Percentiles rank a stretch among this genome's conserved stretches.
Evolutionary conservation across 2,329 filamentous ascomycete species (phyloP).

Genomic region (Rhexocercosporidium sp.): DNA sequence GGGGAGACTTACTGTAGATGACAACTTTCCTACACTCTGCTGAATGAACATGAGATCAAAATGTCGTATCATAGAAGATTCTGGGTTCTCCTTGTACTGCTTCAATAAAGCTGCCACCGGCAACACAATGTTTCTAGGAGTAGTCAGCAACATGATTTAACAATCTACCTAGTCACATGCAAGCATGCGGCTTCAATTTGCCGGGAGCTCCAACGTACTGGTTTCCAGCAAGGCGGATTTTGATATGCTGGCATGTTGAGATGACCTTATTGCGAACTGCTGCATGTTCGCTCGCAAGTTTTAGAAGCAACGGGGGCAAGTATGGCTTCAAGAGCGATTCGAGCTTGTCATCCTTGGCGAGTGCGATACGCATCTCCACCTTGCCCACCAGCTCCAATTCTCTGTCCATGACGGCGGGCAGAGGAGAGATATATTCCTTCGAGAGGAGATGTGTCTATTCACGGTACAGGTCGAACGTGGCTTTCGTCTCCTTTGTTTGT

Average conservation of each 20-base stretch:
- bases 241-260: constrained; percentile 73
- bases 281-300: constrained; percentile 80
- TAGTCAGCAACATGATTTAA: constrained; percentile 13
- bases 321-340: constrained; percentile 79
- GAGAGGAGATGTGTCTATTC: not conserved
- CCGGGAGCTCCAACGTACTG: constrained; percentile 35
- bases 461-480: not conserved
- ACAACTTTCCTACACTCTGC: constrained; percentile 73
- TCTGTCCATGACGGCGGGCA: constrained; percentile 36
- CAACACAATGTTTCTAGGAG: constrained; percentile 63
- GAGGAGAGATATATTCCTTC: not conserved
- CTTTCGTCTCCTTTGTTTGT: not conserved
- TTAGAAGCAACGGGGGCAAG: constrained; percentile 81
- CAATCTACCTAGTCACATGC: not conserved
- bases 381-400: constrained; percentile 85
- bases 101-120: constrained; percentile 84
- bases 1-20: constrained; percentile 49
- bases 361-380: constrained; percentile 74
- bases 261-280: constrained; percentile 82
- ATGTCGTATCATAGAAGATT: constrained; percentile 78
- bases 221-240: constrained; percentile 53
- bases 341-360: constrained; percentile 84
- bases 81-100: constrained; percentile 80
- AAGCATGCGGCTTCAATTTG: not conserved
- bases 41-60: constrained; percentile 90